Conservation (phyloP, 768 basidiomycete species). For the Tylopilus felleus region DNA sequence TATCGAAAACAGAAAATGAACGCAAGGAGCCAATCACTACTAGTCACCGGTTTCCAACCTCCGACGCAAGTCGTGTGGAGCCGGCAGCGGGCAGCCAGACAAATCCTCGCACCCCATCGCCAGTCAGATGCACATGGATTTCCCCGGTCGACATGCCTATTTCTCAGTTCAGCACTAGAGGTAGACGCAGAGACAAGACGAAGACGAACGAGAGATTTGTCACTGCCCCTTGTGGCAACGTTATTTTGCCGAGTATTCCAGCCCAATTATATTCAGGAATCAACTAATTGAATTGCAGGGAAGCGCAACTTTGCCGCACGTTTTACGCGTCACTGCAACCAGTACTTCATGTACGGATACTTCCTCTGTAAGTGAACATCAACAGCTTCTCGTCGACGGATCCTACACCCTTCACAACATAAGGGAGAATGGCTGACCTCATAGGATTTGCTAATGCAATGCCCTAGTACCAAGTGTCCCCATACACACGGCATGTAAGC, state of each 20-base stretch:
- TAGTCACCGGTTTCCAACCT: constrained; percentile 19
- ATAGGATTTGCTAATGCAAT: not conserved
- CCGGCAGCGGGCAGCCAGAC: constrained; percentile 5
- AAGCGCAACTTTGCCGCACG: constrained; percentile 1
- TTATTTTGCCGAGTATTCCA: constrained; percentile 15
- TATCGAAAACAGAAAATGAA: constrained; percentile 9
- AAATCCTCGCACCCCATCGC: constrained; percentile 15
- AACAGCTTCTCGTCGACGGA: constrained; percentile 4
- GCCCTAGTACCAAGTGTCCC: constrained; percentile 2
- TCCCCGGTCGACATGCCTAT: not conserved
- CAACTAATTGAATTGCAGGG: too few species aligned
- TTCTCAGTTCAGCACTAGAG: constrained; percentile 5
- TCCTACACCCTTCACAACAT: not conserved
- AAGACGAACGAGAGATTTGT: constrained; percentile 3
- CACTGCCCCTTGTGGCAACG: constrained; percentile 5
- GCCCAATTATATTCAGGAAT: constrained; percentile 21
- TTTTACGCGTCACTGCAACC: constrained; percentile 10
- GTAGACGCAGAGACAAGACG: not conserved
- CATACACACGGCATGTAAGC: not conserved
- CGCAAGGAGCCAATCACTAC: not conserved
- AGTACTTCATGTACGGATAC: not conserved
- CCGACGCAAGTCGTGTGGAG: constrained; percentile 11
- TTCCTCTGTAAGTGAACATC: constrained; percentile 6
- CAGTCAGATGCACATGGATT: constrained; percentile 9
- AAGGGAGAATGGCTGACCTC: constrained; percentile 1